Conservation (phyloP, 352 stramenopile species). For the Phytophthora constricta region DNA sequence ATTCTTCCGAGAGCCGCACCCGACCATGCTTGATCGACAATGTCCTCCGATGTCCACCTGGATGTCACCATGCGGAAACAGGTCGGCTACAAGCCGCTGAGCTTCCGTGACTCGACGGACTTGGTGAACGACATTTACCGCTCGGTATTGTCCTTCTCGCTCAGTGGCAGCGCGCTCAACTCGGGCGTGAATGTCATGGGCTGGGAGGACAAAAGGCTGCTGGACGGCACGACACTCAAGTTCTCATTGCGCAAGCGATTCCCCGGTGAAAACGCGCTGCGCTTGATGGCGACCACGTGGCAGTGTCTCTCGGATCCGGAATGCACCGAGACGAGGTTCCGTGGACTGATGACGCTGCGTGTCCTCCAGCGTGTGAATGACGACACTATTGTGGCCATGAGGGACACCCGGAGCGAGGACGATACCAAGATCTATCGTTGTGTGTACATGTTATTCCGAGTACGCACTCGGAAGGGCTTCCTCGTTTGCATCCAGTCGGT, state of each 20-base stretch:
- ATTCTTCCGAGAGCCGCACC: slow-evolving; percentile 43
- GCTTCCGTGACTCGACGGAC: slow-evolving; percentile 33
- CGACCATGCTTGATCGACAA: slow-evolving; percentile 38
- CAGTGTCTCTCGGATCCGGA: slow-evolving; percentile 72
- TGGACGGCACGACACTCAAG: slow-evolving; percentile 59
- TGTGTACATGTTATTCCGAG: slow-evolving; percentile 76
- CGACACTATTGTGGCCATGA: slow-evolving; percentile 72
- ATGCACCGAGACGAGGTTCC: slow-evolving; percentile 67
- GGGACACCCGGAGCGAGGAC: slow-evolving; percentile 54
- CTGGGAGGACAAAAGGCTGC: slow-evolving; percentile 70
- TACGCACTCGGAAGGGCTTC: slow-evolving; percentile 69
- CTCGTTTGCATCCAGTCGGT: slow-evolving; percentile 72
- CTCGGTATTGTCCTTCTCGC: slow-evolving; percentile 56
- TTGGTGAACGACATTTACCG: slow-evolving; percentile 58
- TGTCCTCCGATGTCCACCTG: slow-evolving; percentile 33
- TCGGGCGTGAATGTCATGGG: slow-evolving; percentile 62
- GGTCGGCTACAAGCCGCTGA: slow-evolving; percentile 54
- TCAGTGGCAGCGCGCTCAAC: slow-evolving; percentile 56
- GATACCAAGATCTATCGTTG: slow-evolving; percentile 59
- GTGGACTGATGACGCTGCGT: slow-evolving; percentile 59
- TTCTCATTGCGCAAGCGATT: slow-evolving; percentile 77
- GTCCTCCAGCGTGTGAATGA: slow-evolving; percentile 78
- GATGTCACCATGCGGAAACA: slow-evolving; percentile 46
- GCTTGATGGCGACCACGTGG: slow-evolving; percentile 69
- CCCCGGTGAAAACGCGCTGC: slow-evolving; percentile 37